Evolutionary conservation across 164 flowering plant genomes (phyloP), one percentile per base, ranked within the genome.

Genomic region (Aristolochia californica): DNA sequence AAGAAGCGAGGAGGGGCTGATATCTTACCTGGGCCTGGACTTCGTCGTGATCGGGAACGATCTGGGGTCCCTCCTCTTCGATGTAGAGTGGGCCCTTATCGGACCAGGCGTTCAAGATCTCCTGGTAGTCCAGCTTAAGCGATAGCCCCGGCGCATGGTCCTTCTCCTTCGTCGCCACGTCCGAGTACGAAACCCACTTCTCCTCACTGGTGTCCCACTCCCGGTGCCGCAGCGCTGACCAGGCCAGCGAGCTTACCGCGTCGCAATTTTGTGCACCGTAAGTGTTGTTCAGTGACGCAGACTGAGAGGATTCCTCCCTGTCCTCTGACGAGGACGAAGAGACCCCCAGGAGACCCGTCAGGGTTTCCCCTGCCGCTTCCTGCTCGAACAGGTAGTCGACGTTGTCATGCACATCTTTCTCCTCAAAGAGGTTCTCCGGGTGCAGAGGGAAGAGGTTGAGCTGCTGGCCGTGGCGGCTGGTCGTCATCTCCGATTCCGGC

Each of bases 111-210:
- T 86, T 70, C 81, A 83, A 49, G 57, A 86, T 79, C 75, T 78
- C 80, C 56, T 83, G 48, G 61, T 84, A 86, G 68, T 89, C 97
- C 30, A 89, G 89, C 73, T 89, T 89, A 80, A 89, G 68, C 43
- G 73, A 74, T 65, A 81, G 62, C 27, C 76, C 52, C 58, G 55
- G 57, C 43, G 26, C n/a, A n/a, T n/a, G n/a, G n/a, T n/a, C n/a
- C n/a, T n/a, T n/a, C n/a, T n/a, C 62, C 60, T 70, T 50, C 62
- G 58, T 67, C 74, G 61, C 69, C 72, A 78, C 85, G 59, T 80
- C 83, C 23, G 78, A 71, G 62, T 74, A 83, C 27, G 65, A 34
- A 34, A 85, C 87, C 88, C 91, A 83, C 68, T 70, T 81, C 76
- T 79, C 93, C 70, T 71, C 77, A 11, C 67, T 55, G 20, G 20